Percentiles rank a stretch among this genome's conserved stretches.
Conservation (phyloP, 768 basidiomycete species). For the Multifurca ochricompacta region DNA sequence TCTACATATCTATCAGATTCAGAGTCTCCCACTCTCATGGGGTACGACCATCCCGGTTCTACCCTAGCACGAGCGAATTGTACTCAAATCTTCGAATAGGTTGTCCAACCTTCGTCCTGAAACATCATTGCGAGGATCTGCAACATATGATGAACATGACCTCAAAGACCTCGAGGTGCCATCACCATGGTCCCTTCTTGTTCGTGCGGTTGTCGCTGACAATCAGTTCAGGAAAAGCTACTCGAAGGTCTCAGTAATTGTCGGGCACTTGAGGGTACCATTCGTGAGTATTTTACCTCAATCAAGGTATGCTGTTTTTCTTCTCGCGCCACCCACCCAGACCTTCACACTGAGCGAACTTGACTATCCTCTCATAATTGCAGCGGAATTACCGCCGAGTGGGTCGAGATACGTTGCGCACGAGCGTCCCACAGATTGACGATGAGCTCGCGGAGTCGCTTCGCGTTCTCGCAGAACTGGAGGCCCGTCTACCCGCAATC, state of each 20-base stretch:
- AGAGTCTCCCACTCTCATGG: neutral
- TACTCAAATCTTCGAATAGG: neutral
- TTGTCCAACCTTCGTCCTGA: neutral
- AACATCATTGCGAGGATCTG: neutral
- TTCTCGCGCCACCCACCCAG: neutral
- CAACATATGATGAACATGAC: slow-evolving; percentile 12
- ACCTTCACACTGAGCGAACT: neutral
- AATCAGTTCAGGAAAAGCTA: slow-evolving; percentile 43
- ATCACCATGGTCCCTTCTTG: neutral
- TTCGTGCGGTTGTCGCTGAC: neutral
- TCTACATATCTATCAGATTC: neutral
- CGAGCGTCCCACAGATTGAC: slow-evolving; percentile 56
- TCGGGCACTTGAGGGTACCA: slow-evolving; percentile 58
- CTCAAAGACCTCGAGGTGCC: slow-evolving; percentile 23
- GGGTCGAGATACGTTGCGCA: slow-evolving; percentile 42
- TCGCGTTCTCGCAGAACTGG: slow-evolving; percentile 48
- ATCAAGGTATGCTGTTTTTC: slow-evolving; percentile 41
- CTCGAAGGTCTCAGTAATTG: slow-evolving; percentile 69
- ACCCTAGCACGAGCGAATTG: neutral
- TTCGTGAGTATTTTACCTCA: slow-evolving; percentile 55
- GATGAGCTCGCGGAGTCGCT: slow-evolving; percentile 54
- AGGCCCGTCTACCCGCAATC: slow-evolving; percentile 51
- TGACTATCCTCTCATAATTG: neutral
- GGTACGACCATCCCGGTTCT: neutral
- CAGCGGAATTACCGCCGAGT: slow-evolving; percentile 55